A percentile compares a stretch with the other conserved stretches of the same genome.
phyloP scores from a whole-genome alignment of 495 filamentous ascomycete genomes.

The Poronia punctata region DNA sequence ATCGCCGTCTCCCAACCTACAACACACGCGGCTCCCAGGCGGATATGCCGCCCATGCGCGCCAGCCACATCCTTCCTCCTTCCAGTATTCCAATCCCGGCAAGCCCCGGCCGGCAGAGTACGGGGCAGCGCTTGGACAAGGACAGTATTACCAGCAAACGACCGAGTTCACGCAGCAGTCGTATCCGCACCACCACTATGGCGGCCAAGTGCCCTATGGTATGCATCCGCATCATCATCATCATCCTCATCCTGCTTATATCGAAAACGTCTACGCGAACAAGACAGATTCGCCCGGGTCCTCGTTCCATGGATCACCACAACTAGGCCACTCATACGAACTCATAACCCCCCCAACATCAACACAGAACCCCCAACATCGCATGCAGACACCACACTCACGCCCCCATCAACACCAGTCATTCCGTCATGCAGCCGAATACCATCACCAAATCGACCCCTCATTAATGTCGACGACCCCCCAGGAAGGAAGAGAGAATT shows the following conservation, averaged over 20 bases:
- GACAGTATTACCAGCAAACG: conserved; percentile 56
- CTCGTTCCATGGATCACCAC: conserved; percentile 27
- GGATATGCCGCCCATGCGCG: conserved; percentile 13
- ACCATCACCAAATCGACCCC: conserved; percentile 18
- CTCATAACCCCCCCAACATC: background rate
- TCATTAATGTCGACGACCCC: conserved; percentile 18
- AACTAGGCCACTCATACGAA: conserved; percentile 18
- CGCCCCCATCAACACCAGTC: conserved; percentile 4
- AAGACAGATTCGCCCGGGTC: conserved; percentile 31
- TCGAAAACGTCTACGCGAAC: conserved; percentile 38
- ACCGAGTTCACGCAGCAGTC: conserved; percentile 15
- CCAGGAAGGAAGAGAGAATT: no score
- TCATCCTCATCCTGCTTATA: conserved; percentile 9
- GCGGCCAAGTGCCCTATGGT: background rate
- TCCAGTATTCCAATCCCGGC: conserved; percentile 55
- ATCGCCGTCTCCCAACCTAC: conserved; percentile 15
- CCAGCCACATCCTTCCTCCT: conserved; percentile 44
- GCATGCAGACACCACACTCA: conserved; percentile 16
- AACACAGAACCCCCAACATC: conserved; percentile 13
- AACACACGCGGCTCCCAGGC: conserved; percentile 2
- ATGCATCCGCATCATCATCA: conserved; percentile 10
- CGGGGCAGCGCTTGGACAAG: conserved; percentile 42
- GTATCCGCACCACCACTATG: conserved; percentile 17
- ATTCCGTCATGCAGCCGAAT: conserved; percentile 8
- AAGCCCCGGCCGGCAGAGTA: conserved; percentile 50